phyloP scores from a whole-genome alignment of 768 basidiomycete genomes.

The Nevesoporus exiguus region DNA sequence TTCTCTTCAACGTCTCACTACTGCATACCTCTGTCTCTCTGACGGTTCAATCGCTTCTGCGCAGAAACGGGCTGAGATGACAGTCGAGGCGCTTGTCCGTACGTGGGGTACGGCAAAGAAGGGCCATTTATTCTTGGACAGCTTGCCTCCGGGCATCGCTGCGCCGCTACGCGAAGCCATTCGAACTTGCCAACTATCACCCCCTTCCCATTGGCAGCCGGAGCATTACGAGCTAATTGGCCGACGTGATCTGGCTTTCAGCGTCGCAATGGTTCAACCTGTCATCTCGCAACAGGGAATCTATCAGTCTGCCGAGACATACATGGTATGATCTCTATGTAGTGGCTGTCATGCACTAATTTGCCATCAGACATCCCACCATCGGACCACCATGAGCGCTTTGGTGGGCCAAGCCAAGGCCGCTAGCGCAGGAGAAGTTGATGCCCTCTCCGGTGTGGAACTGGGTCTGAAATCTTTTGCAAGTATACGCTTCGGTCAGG shows the following conservation, averaged over 20 bases:
- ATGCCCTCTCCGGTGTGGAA: constrained; percentile 66
- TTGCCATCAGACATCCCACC: constrained; percentile 43
- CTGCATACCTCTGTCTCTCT: constrained; percentile 56
- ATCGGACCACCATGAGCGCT: constrained; percentile 49
- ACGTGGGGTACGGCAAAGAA: constrained; percentile 36
- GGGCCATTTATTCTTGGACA: constrained; percentile 47
- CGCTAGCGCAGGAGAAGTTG: constrained; percentile 52
- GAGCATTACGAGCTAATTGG: constrained; percentile 35
- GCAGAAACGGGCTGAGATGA: constrained; percentile 65
- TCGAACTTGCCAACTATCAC: constrained; percentile 77
- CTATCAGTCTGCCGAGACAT: constrained; percentile 32
- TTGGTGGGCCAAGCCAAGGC: constrained; percentile 49
- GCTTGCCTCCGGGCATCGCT: constrained; percentile 65
- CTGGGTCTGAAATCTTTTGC: constrained; percentile 70
- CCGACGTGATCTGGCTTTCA: constrained; percentile 31
- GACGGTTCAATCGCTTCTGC: constrained; percentile 48
- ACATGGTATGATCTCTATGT: constrained; percentile 22
- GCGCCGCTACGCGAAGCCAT: constrained; percentile 82
- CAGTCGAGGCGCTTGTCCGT: constrained; percentile 53
- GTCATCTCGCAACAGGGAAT: constrained; percentile 27
- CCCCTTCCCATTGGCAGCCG: constrained; percentile 68
- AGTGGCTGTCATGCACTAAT: constrained; percentile 9
- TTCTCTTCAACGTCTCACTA: constrained; percentile 50
- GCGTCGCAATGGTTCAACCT: constrained; percentile 31
- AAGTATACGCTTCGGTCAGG: constrained; percentile 84